These are phyloP conservation scores for Fusarium sp. DNA, from an alignment of 2,329 filamentous ascomycete genomes.

Conservation along the genomic window DNA sequence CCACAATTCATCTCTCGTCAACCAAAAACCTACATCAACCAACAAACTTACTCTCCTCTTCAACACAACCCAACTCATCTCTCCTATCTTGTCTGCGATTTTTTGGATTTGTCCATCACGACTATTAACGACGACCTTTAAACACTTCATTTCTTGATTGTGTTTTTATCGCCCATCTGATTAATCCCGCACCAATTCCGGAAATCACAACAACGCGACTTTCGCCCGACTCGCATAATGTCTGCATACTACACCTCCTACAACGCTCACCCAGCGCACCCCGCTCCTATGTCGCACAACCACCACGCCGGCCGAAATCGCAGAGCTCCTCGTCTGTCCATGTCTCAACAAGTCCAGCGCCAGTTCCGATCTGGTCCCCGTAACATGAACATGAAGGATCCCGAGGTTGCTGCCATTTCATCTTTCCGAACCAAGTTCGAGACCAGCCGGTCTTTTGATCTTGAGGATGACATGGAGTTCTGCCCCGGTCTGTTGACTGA, in stretches of 20 bases:
- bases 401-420: slow-evolving; percentile 79
- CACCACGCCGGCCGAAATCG: slow-evolving; percentile 88
- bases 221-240: slow-evolving; percentile 58
- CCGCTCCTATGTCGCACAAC: slow-evolving; percentile 74
- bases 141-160: slow-evolving; percentile 30
- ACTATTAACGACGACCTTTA: slow-evolving; percentile 20
- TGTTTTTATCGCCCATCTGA: slow-evolving; percentile 28
- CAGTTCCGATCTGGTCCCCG: slow-evolving; percentile 83
- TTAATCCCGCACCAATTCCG: slow-evolving; percentile 48
- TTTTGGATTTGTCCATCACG: slow-evolving; percentile 23
- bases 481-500: slow-evolving; percentile 93
- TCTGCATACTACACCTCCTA: slow-evolving; percentile 74
- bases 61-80: slow-evolving; percentile 11
- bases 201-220: slow-evolving; percentile 29
- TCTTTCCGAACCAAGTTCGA: slow-evolving; percentile 91
- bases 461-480: slow-evolving; percentile 96
- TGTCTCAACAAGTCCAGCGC: slow-evolving; percentile 84
- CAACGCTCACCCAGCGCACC: slow-evolving; percentile 68
- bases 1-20: slow-evolving; percentile 41
- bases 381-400: slow-evolving; percentile 82
- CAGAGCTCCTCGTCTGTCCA: slow-evolving; percentile 82
- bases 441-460: slow-evolving; percentile 90
- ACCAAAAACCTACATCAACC: slow-evolving; percentile 39
- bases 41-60: slow-evolving; percentile 34
- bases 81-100: slow-evolving; percentile 22